Evolutionary conservation across 208 protist genomes (phyloP).

Genomic region (Strigomonas galati): DNA sequence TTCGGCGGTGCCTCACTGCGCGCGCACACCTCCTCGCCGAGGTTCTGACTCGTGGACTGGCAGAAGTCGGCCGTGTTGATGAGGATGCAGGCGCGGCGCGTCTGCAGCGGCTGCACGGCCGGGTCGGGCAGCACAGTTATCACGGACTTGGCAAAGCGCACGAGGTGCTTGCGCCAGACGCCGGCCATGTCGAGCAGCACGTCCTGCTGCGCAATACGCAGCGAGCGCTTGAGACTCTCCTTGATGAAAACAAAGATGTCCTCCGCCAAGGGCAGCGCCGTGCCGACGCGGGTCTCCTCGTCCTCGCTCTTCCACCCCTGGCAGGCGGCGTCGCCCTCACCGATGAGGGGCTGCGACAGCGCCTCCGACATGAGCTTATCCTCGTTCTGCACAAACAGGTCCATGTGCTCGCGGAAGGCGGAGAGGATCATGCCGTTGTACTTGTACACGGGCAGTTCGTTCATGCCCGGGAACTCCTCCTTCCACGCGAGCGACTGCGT

Average conservation of each 20-base stretch:
- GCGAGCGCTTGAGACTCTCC: conserved; percentile 76
- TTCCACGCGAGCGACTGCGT: conserved; percentile 77
- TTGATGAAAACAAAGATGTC: conserved; percentile 92
- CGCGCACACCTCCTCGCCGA: conserved; percentile 76
- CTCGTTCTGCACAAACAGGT: conserved; percentile 76
- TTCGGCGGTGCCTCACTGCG: conserved; percentile 55
- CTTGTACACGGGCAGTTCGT: conserved; percentile 64
- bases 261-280: conserved; percentile 73
- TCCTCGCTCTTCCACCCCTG: conserved; percentile 63
- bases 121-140: conserved; percentile 37
- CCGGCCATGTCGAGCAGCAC: conserved; percentile 82
- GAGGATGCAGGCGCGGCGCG: conserved; percentile 79
- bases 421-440: conserved; percentile 84
- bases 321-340: conserved; percentile 69
- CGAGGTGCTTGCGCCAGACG: conserved; percentile 79
- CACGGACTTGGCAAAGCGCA: conserved; percentile 45
- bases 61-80: conserved; percentile 87
- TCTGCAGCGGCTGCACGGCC: conserved; percentile 38
- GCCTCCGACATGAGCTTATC: conserved; percentile 82
- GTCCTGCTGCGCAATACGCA: conserved; percentile 84
- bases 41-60: conserved; percentile 59
- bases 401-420: conserved; percentile 83
- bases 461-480: conserved; percentile 57
- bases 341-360: conserved; percentile 75
- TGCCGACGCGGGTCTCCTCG: conserved; percentile 47